These are phyloP conservation scores for Colletotrichum liriopes DNA, from an alignment of 2,329 filamentous ascomycete species.

Conservation along the genomic window DNA sequence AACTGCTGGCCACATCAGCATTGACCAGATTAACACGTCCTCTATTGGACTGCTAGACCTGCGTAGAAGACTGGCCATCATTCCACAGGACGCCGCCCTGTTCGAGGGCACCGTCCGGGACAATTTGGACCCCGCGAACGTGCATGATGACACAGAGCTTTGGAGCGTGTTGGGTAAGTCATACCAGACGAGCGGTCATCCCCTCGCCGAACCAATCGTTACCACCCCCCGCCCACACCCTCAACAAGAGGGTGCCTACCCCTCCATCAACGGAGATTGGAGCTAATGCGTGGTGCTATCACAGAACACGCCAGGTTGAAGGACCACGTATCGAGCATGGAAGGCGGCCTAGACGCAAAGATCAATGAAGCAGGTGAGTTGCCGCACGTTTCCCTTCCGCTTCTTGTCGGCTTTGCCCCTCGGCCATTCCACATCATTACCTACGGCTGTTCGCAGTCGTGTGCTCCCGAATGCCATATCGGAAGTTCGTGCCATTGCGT, in stretches of 20 bases:
- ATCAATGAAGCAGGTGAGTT: conserved; percentile 93
- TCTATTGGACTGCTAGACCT: conserved; percentile 92
- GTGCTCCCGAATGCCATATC: conserved; percentile 43
- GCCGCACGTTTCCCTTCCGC: conserved; percentile 39
- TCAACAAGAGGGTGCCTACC: conserved; percentile 24
- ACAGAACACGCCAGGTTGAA: conserved; percentile 93
- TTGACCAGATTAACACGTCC: conserved; percentile 91
- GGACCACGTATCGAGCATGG: conserved; percentile 89
- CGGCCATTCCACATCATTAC: conserved; percentile 46
- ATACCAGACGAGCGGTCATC: conserved; percentile 39
- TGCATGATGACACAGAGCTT: conserved; percentile 96
- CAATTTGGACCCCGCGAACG: conserved; percentile 94
- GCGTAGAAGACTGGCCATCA: conserved; percentile 91
- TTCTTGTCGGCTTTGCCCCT: conserved; percentile 48
- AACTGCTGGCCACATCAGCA: conserved; percentile 84
- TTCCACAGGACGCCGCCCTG: conserved; percentile 96
- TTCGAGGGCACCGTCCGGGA: conserved; percentile 95
- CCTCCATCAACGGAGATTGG: conserved; percentile 41
- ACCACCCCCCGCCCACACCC: conserved; percentile 38
- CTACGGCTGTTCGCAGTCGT: conserved; percentile 48
- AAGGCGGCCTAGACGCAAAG: conserved; percentile 89
- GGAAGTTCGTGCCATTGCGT: conserved; percentile 20
- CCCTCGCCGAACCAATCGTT: conserved; percentile 25
- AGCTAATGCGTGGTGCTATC: conserved; percentile 56
- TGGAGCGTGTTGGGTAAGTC: conserved; percentile 93